Evolutionary conservation across 306 rosid species (phyloP), one percentile per base, ranked within the genome.

Genomic region (Gastrolobium bilobum): DNA sequence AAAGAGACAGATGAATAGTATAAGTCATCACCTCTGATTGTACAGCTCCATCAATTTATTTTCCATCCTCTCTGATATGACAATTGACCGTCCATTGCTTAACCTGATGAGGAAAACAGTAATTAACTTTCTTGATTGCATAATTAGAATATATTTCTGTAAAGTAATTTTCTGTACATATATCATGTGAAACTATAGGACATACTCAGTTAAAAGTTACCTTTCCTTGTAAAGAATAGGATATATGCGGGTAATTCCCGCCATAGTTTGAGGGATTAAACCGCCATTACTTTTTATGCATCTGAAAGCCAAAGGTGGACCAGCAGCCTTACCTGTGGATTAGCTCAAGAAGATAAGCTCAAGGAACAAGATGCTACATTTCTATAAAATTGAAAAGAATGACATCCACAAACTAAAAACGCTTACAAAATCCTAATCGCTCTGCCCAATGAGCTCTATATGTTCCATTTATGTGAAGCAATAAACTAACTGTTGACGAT

Each of bases 371-470:
- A 74, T 71, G 79, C 70, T 68, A 33, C 13, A 10, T 63, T 74
- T 33, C 29, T 66, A 37, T 33, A 60, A 80, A 65, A 79, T 37
- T 62, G 54, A 57, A 80, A 56, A 58, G 54, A 79, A 56, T 20
- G 44, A 68, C 59, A 81, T 79, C 33, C 38, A 70, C 44, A 38
- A 53, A 34, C 26, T 66, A 40, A 68, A 78, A 43, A 59, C 80
- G 74, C 97, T 88, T 86, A 92, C 99, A 91, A 68, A 94, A 86
- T 84, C 99, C 99, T 78, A 94, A 84, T 60, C 75, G 87, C 63
- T 92, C 92, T 13, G 88, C 95, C 97, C 99, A 94, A 71, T 89
- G 97, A 60, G 89, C 89, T 91, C 99, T 91, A 71, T 83, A 92
- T 79, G 97, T 94, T 86, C 99, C 99, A 79, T 94, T 94, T 40